These are phyloP conservation scores for Erodium moschatum DNA, from an alignment of 441 rosid species.

Conservation along the genomic window DNA sequence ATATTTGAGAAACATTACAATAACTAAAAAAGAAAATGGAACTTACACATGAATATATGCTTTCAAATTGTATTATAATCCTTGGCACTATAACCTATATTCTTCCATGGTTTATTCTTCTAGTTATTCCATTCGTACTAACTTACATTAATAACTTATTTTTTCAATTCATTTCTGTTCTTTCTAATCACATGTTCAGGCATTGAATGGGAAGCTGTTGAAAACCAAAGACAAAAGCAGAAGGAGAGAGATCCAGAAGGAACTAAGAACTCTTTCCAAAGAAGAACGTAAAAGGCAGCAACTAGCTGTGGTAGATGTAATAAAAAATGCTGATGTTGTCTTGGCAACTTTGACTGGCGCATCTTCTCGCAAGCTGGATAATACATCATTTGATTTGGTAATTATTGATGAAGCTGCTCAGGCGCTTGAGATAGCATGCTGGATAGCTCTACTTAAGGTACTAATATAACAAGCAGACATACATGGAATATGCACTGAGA, in stretches of 20 bases:
- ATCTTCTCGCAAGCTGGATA: slow-evolving; percentile 54
- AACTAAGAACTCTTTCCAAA: slow-evolving; percentile 69
- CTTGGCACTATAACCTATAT: too few species aligned
- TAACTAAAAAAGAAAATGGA: neutral
- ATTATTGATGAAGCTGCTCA: slow-evolving; percentile 97
- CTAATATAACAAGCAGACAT: slow-evolving; percentile 10
- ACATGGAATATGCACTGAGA: neutral
- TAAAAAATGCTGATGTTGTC: slow-evolving; percentile 72
- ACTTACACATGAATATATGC: neutral
- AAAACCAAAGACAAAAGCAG: slow-evolving; percentile 71
- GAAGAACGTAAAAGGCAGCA: slow-evolving; percentile 96
- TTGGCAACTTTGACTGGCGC: slow-evolving; percentile 92
- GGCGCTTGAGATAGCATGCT: slow-evolving; percentile 95
- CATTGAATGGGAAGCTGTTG: slow-evolving; percentile 70
- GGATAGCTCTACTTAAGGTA: slow-evolving; percentile 84
- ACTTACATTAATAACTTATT: neutral
- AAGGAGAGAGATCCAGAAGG: slow-evolving; percentile 78
- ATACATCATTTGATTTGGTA: slow-evolving; percentile 71
- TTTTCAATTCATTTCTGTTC: slow-evolving; percentile 13
- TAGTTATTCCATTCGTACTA: too few species aligned
- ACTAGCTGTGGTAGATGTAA: slow-evolving; percentile 81
- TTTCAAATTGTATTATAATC: too few species aligned
- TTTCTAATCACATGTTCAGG: slow-evolving; percentile 31
- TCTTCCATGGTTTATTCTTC: too few species aligned
- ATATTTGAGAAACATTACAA: neutral